Evolutionary conservation across 768 basidiomycete species (phyloP).

Genomic region (Russula vinacea): DNA sequence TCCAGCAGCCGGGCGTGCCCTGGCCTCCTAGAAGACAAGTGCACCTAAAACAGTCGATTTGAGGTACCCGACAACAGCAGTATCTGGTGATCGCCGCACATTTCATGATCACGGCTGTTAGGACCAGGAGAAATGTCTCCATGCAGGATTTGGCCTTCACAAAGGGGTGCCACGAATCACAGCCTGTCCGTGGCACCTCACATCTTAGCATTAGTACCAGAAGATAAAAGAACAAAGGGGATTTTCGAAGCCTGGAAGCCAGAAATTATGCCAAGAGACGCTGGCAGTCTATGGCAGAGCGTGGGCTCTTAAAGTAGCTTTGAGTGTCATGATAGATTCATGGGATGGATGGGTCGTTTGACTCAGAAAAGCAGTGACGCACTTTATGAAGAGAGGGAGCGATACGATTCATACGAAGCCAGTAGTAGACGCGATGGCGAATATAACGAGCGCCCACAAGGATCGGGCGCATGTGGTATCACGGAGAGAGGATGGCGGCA

Average conservation of each 20-base stretch:
- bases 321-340: constrained; percentile 16
- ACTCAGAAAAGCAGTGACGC: neutral
- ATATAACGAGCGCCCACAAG: constrained; percentile 2
- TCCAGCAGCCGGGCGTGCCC: neutral
- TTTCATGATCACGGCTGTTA: constrained; percentile 14
- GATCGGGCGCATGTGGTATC: neutral
- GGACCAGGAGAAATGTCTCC: neutral
- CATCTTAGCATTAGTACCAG: neutral
- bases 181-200: neutral
- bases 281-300: too few species aligned
- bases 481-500: neutral
- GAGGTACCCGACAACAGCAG: constrained; percentile 1
- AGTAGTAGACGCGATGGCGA: neutral
- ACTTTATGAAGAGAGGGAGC: neutral
- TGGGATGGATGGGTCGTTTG: neutral
- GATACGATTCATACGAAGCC: neutral
- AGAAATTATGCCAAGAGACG: constrained; percentile 7
- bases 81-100: constrained; percentile 4
- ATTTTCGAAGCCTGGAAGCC: neutral
- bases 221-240: constrained; percentile 1
- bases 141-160: neutral
- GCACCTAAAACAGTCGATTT: too few species aligned
- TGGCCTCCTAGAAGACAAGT: neutral
- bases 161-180: neutral
- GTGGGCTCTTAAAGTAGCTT: neutral